Evolutionary conservation across 768 basidiomycete species (phyloP), one percentile per base, ranked within the genome.

Genomic region (Filobasidium floriforme): DNA sequence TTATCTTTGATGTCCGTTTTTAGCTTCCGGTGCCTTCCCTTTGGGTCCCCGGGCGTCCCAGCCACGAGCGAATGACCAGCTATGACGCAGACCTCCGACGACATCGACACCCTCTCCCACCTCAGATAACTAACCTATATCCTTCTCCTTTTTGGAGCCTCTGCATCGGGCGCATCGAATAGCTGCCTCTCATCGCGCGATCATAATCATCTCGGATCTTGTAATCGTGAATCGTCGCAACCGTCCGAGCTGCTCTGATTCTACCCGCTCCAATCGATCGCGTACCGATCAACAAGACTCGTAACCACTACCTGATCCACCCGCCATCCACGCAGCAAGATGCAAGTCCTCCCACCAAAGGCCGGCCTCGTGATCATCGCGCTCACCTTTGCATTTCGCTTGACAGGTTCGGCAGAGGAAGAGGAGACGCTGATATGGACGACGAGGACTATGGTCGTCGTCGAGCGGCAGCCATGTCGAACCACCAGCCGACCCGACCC

Each of bases 401-500:
- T 37, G 32, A 37, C 9, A 37, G 32, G 32, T 37, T 37, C 32
- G 32, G 32, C 32, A 37, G 32, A 37, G 32, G 32, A 60, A 19
- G 52, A 1, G 26, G 64, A 9, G 57, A 65, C 22, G 57, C 41
- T 52, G 65, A 69, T 52, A 54, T 63, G 18, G 64, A 76, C 44
- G 76, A 78, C 49, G 76, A 78, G 59, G 73, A 78, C 40, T 72
- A 73, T n/a, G 83, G 84, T 37, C 84, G 90, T 14, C 69, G 74
- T n/a, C 71, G 72, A 15, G 71, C 77, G 15, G 69, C 72, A 3
- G 72, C 68, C 41, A 69, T 68, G 37, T 44, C 63, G 37, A 70
- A 64, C 67, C 92, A 96, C 78, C 92, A 91, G 79, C 94, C 94
- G 32, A 97, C 94, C 37, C 85, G 94, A 66, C 94, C 94, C 29